Evolutionary conservation across 140 eudicot species (phyloP).

Genomic region (Anethum foeniculum): DNA sequence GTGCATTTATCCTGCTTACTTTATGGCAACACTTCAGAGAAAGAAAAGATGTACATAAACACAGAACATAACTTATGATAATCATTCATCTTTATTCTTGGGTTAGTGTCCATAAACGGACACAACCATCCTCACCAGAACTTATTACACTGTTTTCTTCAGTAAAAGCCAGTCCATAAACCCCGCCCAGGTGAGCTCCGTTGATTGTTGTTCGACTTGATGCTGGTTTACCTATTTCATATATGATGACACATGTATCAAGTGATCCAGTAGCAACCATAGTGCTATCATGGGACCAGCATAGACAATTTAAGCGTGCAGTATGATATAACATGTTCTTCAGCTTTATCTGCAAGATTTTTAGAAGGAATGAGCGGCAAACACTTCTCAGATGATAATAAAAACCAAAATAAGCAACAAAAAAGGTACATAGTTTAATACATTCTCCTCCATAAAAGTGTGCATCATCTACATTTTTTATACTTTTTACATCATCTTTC

Average conservation of each 20-base stretch:
- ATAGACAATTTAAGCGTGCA: slow-evolving; percentile 80
- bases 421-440: not conserved
- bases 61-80: slow-evolving; percentile 8
- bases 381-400: not conserved
- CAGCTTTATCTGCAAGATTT: slow-evolving; percentile 60
- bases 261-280: slow-evolving; percentile 96
- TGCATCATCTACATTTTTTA: not conserved
- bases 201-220: slow-evolving; percentile 67
- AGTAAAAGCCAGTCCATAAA: slow-evolving; percentile 69
- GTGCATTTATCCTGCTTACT: not conserved
- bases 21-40: slow-evolving; percentile 14
- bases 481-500: not conserved
- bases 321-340: slow-evolving; percentile 87
- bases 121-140: slow-evolving; percentile 88
- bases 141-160: slow-evolving; percentile 58
- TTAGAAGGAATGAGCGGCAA: not conserved
- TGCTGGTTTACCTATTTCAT: slow-evolving; percentile 71
- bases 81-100: slow-evolving; percentile 32
- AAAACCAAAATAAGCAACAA: not conserved
- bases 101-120: slow-evolving; percentile 65
- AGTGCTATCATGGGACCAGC: slow-evolving; percentile 86
- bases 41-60: slow-evolving; percentile 1
- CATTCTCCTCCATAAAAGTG: not conserved
- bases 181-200: slow-evolving; percentile 92
- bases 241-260: slow-evolving; percentile 73